A percentile compares a stretch with the other conserved stretches of the same genome.
Conservation (phyloP, 1,139 yeast genomes). For the Kodamaea ohmeri region DNA sequence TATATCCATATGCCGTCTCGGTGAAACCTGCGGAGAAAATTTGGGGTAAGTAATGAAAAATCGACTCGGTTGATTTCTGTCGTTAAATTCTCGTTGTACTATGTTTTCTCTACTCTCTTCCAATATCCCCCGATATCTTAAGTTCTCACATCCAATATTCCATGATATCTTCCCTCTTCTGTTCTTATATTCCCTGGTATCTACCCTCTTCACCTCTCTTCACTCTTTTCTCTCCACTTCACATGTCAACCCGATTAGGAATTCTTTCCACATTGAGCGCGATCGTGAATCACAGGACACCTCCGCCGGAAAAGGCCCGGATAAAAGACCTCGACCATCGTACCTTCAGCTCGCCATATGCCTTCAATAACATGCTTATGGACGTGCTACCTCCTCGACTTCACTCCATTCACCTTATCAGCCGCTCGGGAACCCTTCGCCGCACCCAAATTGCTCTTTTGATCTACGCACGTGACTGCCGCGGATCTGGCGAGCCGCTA, state of each 20-base stretch:
- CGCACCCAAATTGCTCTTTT: background rate
- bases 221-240: background rate
- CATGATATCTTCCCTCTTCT: no score
- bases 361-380: background rate
- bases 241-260: background rate
- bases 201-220: no score
- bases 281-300: background rate
- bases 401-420: background rate
- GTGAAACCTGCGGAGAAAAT: no score
- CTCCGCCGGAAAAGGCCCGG: background rate
- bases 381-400: background rate
- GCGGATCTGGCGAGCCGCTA: slow-evolving; percentile 11
- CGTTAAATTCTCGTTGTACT: no score
- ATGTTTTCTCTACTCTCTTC: no score
- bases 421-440: background rate
- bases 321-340: background rate
- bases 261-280: background rate
- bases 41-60: no score
- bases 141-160: no score
- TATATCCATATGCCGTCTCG: no score
- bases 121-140: no score
- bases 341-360: background rate
- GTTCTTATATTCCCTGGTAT: no score
- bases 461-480: slow-evolving; percentile 4
- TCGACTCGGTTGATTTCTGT: no score